A percentile compares a stretch with the other conserved stretches of the same genome.
Evolutionary conservation across 2,329 filamentous ascomycete genomes (phyloP).

Genomic region (Piedraia hortae): DNA sequence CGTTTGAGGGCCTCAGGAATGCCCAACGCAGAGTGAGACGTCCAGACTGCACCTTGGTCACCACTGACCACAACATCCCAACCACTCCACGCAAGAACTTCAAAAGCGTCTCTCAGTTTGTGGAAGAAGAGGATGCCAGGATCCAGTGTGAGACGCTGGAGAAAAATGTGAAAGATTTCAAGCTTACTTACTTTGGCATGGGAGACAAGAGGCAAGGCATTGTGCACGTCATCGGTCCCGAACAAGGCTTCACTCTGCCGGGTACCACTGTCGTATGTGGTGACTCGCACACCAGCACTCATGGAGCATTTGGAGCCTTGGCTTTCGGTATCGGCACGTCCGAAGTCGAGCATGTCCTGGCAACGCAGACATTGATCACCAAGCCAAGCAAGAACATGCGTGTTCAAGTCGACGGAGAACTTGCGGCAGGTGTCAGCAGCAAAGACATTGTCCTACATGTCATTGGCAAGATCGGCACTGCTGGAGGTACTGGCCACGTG

Average conservation of each 20-base stretch:
- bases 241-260: conserved; percentile 94
- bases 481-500: conserved; percentile 76
- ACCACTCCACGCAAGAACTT: conserved; percentile 74
- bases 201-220: conserved; percentile 93
- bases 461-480: conserved; percentile 83
- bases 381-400: conserved; percentile 97
- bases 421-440: conserved; percentile 73
- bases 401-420: conserved; percentile 75
- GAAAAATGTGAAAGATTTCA: conserved; percentile 90
- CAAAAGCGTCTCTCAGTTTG: conserved; percentile 81
- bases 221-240: conserved; percentile 91
- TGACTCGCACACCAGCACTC: conserved; percentile 93
- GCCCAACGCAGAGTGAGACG: conserved; percentile 50
- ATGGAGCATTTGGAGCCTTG: conserved; percentile 82
- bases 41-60: conserved; percentile 89
- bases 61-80: conserved; percentile 91
- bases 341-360: conserved; percentile 93
- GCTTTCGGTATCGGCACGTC: conserved; percentile 95
- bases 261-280: conserved; percentile 93
- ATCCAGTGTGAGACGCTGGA: conserved; percentile 88
- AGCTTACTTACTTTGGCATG: conserved; percentile 88
- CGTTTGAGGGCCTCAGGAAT: conserved; percentile 84
- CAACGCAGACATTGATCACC: conserved; percentile 84
- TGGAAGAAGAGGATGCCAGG: conserved; percentile 79
- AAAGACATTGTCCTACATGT: conserved; percentile 87